Conservation (phyloP, 1,284 basidiomycete genomes). For the Tremellales sp. region DNA sequence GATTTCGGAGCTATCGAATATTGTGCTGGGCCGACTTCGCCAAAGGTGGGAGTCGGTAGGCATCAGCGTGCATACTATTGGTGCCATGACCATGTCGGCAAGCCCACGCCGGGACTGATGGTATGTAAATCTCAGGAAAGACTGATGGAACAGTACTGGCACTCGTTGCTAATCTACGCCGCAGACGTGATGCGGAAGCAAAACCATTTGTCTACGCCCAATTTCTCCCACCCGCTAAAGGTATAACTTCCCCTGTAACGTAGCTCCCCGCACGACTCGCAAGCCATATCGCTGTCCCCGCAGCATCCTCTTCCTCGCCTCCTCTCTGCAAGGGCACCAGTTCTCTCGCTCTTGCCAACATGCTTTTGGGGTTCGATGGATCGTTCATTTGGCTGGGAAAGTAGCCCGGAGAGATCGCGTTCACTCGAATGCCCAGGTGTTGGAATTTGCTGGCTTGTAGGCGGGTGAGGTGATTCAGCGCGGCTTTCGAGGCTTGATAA, state of each 20-base stretch:
- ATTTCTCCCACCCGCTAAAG: constrained; percentile 21
- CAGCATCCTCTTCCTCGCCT: constrained; percentile 25
- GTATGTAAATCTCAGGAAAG: too few species aligned
- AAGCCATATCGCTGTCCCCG: constrained; percentile 28
- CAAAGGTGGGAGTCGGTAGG: too few species aligned
- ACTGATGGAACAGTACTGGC: too few species aligned
- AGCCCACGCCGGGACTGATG: too few species aligned
- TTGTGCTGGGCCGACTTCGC: too few species aligned
- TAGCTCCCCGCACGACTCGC: constrained; percentile 28
- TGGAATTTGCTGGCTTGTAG: constrained; percentile 25
- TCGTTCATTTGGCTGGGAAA: constrained; percentile 30
- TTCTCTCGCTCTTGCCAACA: constrained; percentile 18
- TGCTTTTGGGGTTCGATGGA: constrained; percentile 22
- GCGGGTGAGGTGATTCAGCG: constrained; percentile 41
- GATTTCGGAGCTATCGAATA: too few species aligned
- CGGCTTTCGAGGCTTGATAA: constrained; percentile 45
- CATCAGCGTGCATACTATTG: too few species aligned
- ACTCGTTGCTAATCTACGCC: too few species aligned
- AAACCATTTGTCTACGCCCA: constrained; percentile 12
- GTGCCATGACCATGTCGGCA: too few species aligned
- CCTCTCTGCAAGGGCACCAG: constrained; percentile 25
- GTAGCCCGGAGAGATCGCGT: constrained; percentile 26
- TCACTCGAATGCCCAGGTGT: constrained; percentile 19
- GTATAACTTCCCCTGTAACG: constrained; percentile 21
- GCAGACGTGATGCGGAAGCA: too few species aligned